Base-by-base conservation (phyloP, 768 basidiomycete genomes). In the Termitomyces sp. region DNA sequence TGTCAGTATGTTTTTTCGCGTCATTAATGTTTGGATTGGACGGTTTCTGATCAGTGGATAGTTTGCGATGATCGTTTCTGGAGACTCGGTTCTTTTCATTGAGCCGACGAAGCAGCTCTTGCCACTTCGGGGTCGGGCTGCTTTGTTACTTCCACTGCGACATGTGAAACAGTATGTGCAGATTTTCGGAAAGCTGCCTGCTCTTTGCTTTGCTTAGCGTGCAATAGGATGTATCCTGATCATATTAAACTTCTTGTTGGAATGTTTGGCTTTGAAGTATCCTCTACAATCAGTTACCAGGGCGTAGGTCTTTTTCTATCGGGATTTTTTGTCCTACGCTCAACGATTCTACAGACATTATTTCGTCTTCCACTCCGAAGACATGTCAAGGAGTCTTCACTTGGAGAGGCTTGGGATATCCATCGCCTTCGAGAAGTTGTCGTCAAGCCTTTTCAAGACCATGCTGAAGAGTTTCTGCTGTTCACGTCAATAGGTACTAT, bases 361-460 rank as follows among this genome's bases (percentile, higher is more conserved):
- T 83, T 83, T 64, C 69, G 77, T 5, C 71, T 83, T 29, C 82
- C 83, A 36, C 69, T 83, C 17, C 71, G 81, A 36, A 71, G 4
- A 68, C 8, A 9, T 57, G 17, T 32, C 4, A 32, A 4, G 9
- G 8, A 45, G 57, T 0, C 62, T 5, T 66, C 77, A 17, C 70
- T 67, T 34, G 62, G 48, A 10, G 63, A 64, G 3, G 52, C 55
- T 48, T 75, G 73, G 66, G 64, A 70, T 8, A 34, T 68, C 0
- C 59, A 61, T 5, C 51, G 66, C 14, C 63, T 78, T 29, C 25
- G 60, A 37, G 63, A 72, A 40, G 65, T 71, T 36, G 65, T 81
- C 29, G 58, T 79, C 7, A 55, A 67, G 14, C 70, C 71, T 6
- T 81, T 78, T 56, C 63, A 66, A 43, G 29, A 52, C 5, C 57